phyloP scores from a whole-genome alignment of 1,284 basidiomycete species.

The Schizophyllum commune region DNA sequence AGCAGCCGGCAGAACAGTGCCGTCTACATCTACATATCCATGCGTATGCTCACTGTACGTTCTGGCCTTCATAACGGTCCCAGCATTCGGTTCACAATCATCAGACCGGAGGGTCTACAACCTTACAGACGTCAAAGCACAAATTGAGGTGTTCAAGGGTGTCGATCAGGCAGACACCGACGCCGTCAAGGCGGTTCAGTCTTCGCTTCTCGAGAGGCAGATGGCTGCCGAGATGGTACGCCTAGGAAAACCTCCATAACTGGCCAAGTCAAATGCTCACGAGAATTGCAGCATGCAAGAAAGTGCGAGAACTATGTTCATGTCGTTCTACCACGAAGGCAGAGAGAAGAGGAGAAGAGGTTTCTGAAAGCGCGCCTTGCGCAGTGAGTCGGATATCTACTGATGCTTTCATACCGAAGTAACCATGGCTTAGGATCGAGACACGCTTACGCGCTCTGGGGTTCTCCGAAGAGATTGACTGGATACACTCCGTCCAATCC shows the following conservation, averaged over 20 bases:
- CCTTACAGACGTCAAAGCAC: neutral
- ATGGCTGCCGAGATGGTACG: neutral
- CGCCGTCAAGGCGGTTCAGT: neutral
- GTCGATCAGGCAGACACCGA: neutral
- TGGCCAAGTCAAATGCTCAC: neutral
- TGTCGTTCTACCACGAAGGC: neutral
- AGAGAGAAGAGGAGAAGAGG: neutral
- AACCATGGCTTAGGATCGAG: constrained; percentile 6
- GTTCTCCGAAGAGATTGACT: constrained; percentile 11
- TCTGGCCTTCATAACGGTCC: neutral
- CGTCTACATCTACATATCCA: neutral
- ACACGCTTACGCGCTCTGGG: constrained; percentile 10
- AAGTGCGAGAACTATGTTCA: neutral
- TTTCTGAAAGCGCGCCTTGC: neutral
- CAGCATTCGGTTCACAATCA: neutral
- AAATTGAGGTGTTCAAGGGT: neutral
- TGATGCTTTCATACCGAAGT: neutral
- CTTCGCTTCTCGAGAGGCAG: neutral
- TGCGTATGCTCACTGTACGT: neutral
- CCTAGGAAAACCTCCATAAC: neutral
- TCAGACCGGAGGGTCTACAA: neutral
- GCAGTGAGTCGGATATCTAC: neutral
- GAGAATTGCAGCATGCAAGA: neutral
- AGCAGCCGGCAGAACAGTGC: too few species aligned
- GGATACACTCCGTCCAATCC: constrained; percentile 4